Base-by-base conservation (phyloP, 768 basidiomycete genomes). In the Erythrobasidium yunnanense region DNA sequence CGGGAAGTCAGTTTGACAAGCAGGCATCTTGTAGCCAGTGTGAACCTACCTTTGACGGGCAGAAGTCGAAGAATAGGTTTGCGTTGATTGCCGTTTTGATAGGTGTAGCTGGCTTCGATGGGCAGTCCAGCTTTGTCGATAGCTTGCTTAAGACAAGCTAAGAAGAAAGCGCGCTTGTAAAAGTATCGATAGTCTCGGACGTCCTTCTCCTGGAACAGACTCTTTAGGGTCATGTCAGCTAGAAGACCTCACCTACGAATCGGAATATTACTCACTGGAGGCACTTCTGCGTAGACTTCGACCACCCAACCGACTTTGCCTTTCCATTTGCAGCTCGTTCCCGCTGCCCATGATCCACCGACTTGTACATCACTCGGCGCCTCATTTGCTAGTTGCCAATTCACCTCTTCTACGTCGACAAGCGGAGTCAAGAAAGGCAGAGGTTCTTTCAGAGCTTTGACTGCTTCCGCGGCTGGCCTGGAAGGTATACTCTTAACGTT, bases 191-290 rank as follows among this genome's bases (percentile, higher is more conserved):
- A 82, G 73, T 91, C 86, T 65, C 90, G 79, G 70, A 90, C 88
- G 73, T 97, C 92, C 74, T 97, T 99, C 73, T 92, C 89, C 78
- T 93, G 89, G 73, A 97, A 92, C n/a, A 95, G 78, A 25, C 69
- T 42, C 78, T 78, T 68, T n/a, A n/a, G 45, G 2, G 30, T 6
- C 3, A 20, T 2, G 2, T 20, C 8, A 52, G 15, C 13, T 11
- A 11, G 17, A 18, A 18, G 25, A 15, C 50, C 13, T 13, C 50
- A 11, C 50, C 11, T n/a, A 52, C 25, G 50, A 11, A 11, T 42
- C n/a, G 46, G 55, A 1, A 8, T 18, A 25, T 25, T 2, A 50
- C 46, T n/a, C 4, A 73, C 72, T 1, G 66, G 34, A 22, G 73
- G 73, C 66, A 73, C 68, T 5, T 68, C 69, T 2, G 71, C 35